These are phyloP conservation scores for Quercus rubra DNA, from an alignment of 306 rosid species.

Conservation along the genomic window DNA sequence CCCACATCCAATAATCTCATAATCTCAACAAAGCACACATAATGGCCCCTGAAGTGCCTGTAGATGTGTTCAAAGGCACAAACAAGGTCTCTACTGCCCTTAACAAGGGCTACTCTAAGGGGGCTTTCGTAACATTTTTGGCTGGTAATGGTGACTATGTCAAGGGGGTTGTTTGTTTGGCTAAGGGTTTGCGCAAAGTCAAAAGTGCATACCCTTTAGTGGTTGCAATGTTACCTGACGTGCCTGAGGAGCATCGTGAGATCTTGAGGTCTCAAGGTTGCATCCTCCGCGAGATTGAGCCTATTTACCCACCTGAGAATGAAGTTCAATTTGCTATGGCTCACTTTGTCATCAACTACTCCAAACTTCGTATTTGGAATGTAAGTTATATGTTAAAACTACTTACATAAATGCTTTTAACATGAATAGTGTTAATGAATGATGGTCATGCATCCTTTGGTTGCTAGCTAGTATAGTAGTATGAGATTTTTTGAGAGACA, in stretches of 20 bases:
- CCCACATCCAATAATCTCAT: not conserved
- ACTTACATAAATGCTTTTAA: not conserved
- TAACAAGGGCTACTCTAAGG: conserved; percentile 16
- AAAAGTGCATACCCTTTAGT: conserved; percentile 51
- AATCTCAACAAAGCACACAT: not conserved
- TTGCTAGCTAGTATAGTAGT: too few relatives aligned
- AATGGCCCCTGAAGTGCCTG: conserved; percentile 33
- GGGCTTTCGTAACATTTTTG: conserved; percentile 57
- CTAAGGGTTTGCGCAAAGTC: conserved; percentile 53
- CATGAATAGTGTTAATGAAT: not conserved
- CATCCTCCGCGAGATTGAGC: conserved; percentile 50
- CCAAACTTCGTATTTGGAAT: conserved; percentile 70
- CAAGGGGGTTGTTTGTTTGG: conserved; percentile 63
- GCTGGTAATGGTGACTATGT: conserved; percentile 63
- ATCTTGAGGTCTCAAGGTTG: conserved; percentile 51
- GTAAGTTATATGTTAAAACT: conserved; percentile 25
- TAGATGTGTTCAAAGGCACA: conserved; percentile 16
- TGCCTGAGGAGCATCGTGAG: conserved; percentile 57
- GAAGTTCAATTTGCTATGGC: conserved; percentile 64
- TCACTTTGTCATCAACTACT: conserved; percentile 66
- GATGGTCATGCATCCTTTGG: too few relatives aligned
- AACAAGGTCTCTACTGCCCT: conserved; percentile 13
- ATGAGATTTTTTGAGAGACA: too few relatives aligned
- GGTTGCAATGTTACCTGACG: conserved; percentile 62
- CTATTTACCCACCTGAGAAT: conserved; percentile 52